Evolutionary conservation across 2,329 filamentous ascomycete species (phyloP).

Genomic region (Verticillium nubilum): DNA sequence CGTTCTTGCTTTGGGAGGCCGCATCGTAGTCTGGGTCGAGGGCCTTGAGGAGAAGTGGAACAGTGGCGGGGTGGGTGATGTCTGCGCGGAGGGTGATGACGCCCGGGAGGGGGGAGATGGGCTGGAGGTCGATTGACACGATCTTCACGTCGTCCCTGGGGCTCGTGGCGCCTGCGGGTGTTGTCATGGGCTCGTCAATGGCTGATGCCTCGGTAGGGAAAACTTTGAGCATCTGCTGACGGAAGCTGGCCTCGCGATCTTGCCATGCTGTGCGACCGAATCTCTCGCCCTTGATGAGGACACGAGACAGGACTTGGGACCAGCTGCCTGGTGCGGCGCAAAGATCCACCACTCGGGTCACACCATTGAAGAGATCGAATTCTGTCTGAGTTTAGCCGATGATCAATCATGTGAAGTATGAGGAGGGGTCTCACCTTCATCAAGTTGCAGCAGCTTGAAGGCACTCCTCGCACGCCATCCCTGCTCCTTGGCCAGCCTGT

Average conservation of each 20-base stretch:
- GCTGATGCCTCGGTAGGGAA: constrained; percentile 23
- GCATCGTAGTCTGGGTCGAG: constrained; percentile 67
- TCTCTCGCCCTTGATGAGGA: constrained; percentile 88
- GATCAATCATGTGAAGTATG: constrained; percentile 1
- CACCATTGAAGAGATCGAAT: constrained; percentile 87
- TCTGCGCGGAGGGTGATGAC: constrained; percentile 91
- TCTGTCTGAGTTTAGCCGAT: constrained; percentile 42
- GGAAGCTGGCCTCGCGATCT: constrained; percentile 67
- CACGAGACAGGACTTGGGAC: constrained; percentile 92
- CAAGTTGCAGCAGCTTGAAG: constrained; percentile 94
- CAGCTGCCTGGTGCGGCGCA: constrained; percentile 95
- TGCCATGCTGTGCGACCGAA: constrained; percentile 85
- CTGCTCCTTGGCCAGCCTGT: constrained; percentile 95
- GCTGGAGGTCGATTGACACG: constrained; percentile 91
- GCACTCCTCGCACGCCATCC: constrained; percentile 95
- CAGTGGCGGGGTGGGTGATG: constrained; percentile 94
- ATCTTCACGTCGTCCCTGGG: constrained; percentile 71
- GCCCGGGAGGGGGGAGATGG: constrained; percentile 88
- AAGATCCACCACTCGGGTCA: constrained; percentile 89
- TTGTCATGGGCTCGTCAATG: constrained; percentile 8
- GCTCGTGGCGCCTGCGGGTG: not conserved
- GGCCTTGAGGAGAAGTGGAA: constrained; percentile 79
- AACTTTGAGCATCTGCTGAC: constrained; percentile 53
- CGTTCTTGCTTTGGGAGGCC: constrained; percentile 36
- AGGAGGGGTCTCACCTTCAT: constrained; percentile 53